A percentile compares a stretch with the other conserved stretches of the same genome.
phyloP scores from a whole-genome alignment of 208 protist species.

The Wallacemonas collosoma region DNA sequence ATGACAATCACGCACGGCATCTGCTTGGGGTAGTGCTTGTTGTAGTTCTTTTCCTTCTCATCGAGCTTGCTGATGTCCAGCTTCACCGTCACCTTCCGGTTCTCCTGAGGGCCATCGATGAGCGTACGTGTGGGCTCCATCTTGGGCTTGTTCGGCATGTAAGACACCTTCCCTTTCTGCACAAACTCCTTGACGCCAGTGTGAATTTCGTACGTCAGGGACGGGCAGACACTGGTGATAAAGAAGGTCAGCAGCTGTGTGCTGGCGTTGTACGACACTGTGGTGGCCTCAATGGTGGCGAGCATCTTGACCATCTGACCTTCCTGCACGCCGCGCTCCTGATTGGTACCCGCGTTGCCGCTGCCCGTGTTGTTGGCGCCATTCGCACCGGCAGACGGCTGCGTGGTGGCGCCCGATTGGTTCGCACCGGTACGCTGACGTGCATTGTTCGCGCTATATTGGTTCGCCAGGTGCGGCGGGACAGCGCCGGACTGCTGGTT shows the following conservation, averaged over 20 bases:
- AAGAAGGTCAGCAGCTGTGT: constrained; percentile 80
- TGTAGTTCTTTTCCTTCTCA: constrained; percentile 86
- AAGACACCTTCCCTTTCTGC: constrained; percentile 63
- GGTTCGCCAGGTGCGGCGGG: constrained; percentile 11
- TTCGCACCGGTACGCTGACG: constrained; percentile 17
- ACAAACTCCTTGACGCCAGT: constrained; percentile 90
- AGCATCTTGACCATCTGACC: constrained; percentile 93
- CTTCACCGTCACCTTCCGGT: constrained; percentile 72
- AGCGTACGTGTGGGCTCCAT: constrained; percentile 77
- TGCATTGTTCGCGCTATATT: constrained; percentile 23
- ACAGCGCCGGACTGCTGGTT: constrained; percentile 3
- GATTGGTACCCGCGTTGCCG: constrained; percentile 24
- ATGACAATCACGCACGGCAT: constrained; percentile 90
- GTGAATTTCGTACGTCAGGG: constrained; percentile 89
- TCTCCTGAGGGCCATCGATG: constrained; percentile 72
- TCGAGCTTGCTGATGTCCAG: constrained; percentile 77
- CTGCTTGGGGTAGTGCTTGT: constrained; percentile 90
- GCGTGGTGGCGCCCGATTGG: constrained; percentile 16
- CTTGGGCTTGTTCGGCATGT: constrained; percentile 92
- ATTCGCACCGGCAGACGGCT: constrained; percentile 30
- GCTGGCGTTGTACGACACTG: constrained; percentile 66
- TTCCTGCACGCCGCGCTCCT: constrained; percentile 77
- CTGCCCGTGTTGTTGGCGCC: constrained; percentile 26
- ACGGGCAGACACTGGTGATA: constrained; percentile 68
- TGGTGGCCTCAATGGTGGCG: constrained; percentile 85